phyloP scores from a whole-genome alignment of 1,284 basidiomycete genomes.

The Ceratobasidium sp. region DNA sequence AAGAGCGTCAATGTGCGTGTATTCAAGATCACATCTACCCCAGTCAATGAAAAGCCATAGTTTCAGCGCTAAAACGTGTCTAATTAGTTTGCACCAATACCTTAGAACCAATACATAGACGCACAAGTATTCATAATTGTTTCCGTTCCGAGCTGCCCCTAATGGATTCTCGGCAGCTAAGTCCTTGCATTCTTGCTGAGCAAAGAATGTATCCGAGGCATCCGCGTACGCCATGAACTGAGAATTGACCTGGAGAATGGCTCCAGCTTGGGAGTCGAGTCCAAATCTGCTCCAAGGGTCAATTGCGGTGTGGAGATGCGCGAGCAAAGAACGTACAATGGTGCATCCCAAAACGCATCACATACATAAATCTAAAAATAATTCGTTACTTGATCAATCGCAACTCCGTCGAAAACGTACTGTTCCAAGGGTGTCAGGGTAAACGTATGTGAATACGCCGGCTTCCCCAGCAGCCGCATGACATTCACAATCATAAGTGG shows the following conservation, averaged over 20 bases:
- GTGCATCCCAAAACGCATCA: too few relatives aligned
- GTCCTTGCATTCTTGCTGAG: background rate
- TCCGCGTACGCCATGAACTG: background rate
- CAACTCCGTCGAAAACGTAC: background rate
- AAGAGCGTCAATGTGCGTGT: too few relatives aligned
- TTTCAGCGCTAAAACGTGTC: too few relatives aligned
- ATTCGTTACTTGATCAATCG: too few relatives aligned
- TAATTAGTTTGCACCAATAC: too few relatives aligned
- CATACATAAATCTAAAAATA: too few relatives aligned
- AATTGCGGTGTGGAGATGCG: too few relatives aligned
- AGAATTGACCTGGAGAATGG: conserved; percentile 12
- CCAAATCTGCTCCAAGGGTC: background rate
- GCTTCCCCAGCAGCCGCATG: background rate
- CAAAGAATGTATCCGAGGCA: background rate
- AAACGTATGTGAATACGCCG: conserved; percentile 31
- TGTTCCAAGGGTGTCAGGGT: conserved; percentile 5
- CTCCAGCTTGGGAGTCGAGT: conserved; percentile 6
- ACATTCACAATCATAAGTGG: conserved; percentile 27
- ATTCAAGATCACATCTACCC: too few relatives aligned
- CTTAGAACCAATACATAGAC: too few relatives aligned
- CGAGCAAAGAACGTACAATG: too few relatives aligned
- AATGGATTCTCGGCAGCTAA: background rate
- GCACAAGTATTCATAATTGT: conserved; percentile 19
- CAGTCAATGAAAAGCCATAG: too few relatives aligned
- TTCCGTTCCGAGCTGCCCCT: background rate